These are phyloP conservation scores for Phytophthora foliorum DNA, from an alignment of 352 stramenopile species.

Conservation along the genomic window DNA sequence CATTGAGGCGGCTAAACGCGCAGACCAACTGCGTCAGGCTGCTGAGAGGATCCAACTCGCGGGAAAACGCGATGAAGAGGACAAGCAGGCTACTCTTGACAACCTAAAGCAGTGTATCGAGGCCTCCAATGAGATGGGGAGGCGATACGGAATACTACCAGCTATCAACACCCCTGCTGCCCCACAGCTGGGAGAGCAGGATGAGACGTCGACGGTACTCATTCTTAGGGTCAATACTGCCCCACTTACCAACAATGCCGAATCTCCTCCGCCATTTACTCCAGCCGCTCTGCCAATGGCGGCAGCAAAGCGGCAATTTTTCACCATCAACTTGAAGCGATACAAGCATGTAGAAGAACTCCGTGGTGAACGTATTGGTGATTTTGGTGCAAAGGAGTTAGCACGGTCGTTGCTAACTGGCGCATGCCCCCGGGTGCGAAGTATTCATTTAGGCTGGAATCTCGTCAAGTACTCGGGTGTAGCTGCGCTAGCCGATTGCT, in stretches of 20 bases:
- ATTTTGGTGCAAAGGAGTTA: slow-evolving; percentile 63
- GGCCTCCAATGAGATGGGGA: slow-evolving; percentile 50
- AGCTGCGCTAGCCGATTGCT: slow-evolving; percentile 59
- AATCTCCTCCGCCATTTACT: not conserved
- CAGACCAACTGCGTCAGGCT: slow-evolving; percentile 21
- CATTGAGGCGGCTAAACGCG: slow-evolving; percentile 16
- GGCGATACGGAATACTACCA: slow-evolving; percentile 59
- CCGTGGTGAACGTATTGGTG: slow-evolving; percentile 65
- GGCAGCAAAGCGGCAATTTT: slow-evolving; percentile 59
- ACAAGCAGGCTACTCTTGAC: slow-evolving; percentile 8
- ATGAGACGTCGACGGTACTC: slow-evolving; percentile 64
- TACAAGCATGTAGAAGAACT: slow-evolving; percentile 79
- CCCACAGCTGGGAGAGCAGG: slow-evolving; percentile 41
- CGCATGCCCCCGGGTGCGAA: slow-evolving; percentile 67
- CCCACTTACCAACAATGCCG: not conserved
- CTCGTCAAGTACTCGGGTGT: slow-evolving; percentile 67
- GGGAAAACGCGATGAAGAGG: slow-evolving; percentile 34
- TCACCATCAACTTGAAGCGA: slow-evolving; percentile 78
- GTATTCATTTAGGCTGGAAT: slow-evolving; percentile 75
- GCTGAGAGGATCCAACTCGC: slow-evolving; percentile 18
- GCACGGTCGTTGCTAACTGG: slow-evolving; percentile 71
- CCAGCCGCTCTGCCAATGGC: not conserved
- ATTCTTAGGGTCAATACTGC: slow-evolving; percentile 61
- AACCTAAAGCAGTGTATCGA: slow-evolving; percentile 49
- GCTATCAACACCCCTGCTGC: slow-evolving; percentile 60